Evolutionary conservation across 352 stramenopile species (phyloP).

Genomic region (Globisporangium paroecandrum): DNA sequence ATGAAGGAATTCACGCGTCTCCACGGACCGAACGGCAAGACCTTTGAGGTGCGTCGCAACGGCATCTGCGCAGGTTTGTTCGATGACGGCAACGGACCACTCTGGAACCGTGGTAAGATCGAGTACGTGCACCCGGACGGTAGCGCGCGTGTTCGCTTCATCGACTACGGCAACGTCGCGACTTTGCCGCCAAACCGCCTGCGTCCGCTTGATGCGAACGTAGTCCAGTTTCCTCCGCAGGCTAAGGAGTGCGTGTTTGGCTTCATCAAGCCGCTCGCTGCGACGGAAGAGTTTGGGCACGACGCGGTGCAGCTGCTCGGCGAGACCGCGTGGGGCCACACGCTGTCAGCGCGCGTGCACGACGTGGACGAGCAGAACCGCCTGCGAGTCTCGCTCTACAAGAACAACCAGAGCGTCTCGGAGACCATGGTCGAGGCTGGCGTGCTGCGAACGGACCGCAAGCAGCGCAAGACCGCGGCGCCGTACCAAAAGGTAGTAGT

Average conservation of each 20-base stretch:
- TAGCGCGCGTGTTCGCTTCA: slow-evolving; percentile 84
- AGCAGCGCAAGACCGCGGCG: slow-evolving; percentile 54
- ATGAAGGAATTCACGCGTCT: slow-evolving; percentile 91
- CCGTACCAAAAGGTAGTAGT: slow-evolving; percentile 80
- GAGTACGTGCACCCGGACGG: slow-evolving; percentile 67
- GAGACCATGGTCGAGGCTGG: slow-evolving; percentile 88
- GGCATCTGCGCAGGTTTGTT: slow-evolving; percentile 93
- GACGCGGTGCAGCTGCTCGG: slow-evolving; percentile 91
- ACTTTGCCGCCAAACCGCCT: slow-evolving; percentile 83
- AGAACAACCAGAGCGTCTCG: slow-evolving; percentile 84
- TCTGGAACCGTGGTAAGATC: slow-evolving; percentile 95
- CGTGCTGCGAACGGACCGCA: slow-evolving; percentile 87
- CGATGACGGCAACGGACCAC: slow-evolving; percentile 89
- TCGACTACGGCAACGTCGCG: slow-evolving; percentile 95
- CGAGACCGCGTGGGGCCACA: slow-evolving; percentile 90
- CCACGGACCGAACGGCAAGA: slow-evolving; percentile 85
- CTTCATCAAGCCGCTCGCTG: slow-evolving; percentile 78
- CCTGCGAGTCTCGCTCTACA: slow-evolving; percentile 72
- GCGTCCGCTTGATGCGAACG: slow-evolving; percentile 86
- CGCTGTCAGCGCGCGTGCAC: slow-evolving; percentile 76
- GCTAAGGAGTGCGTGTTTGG: slow-evolving; percentile 83
- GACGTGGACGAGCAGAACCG: slow-evolving; percentile 67
- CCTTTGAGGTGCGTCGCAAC: slow-evolving; percentile 90
- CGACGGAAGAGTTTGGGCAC: slow-evolving; percentile 90
- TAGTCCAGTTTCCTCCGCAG: slow-evolving; percentile 88